Conservation (phyloP, 139 green algal genomes). For the Zygnema cylindricum region DNA sequence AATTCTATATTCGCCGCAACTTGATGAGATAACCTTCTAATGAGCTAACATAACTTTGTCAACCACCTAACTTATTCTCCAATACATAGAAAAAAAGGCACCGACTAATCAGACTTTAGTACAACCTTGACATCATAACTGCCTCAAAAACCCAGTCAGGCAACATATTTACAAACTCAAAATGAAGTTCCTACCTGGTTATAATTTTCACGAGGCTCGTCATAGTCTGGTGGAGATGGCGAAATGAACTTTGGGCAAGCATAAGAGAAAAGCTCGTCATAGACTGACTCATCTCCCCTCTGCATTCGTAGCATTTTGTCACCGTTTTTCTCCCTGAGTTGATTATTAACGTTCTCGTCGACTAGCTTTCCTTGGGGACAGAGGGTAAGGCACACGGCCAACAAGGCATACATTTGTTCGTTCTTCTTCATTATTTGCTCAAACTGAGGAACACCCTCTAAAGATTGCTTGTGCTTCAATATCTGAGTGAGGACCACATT, state of each 20-base stretch:
- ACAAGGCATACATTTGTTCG: conserved; percentile 93
- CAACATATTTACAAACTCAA: no score
- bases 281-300: conserved; percentile 64
- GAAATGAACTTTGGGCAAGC: conserved; percentile 97
- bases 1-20: no score
- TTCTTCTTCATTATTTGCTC: conserved; percentile 96
- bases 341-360: conserved; percentile 67
- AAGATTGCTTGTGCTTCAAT: conserved; percentile 64
- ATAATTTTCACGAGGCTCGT: conserved; percentile 73
- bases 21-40: no score
- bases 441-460: conserved; percentile 24
- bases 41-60: no score
- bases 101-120: no score
- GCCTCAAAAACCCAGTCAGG: no score
- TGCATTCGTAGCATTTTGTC: conserved; percentile 86
- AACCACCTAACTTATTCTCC: no score
- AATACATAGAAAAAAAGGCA: no score
- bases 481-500: conserved; percentile 90
- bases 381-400: conserved; percentile 83
- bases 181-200: no score
- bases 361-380: conserved; percentile 77
- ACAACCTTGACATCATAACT: no score
- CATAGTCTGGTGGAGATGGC: conserved; percentile 71
- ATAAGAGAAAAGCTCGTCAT: conserved; percentile 93
- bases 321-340: conserved; percentile 67